phyloP scores from a whole-genome alignment of 305 asterid species.

The Plantago coronopus region DNA sequence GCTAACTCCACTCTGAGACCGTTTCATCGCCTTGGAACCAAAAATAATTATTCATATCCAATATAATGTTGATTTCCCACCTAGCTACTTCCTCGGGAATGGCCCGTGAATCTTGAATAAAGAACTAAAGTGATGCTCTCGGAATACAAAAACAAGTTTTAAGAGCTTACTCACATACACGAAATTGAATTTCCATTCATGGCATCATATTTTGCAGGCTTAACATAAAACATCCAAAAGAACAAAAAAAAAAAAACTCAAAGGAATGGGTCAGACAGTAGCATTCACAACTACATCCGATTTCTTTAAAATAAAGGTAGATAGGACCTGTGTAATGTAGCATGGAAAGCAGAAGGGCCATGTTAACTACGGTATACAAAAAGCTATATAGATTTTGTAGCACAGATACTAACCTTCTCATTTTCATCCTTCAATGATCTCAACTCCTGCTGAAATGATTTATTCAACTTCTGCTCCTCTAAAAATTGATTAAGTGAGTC shows the following conservation, averaged over 20 bases:
- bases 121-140: no score
- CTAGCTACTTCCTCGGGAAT: no score
- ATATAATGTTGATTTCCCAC: not conserved
- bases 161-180: no score
- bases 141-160: no score
- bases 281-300: constrained; percentile 6
- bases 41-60: not conserved
- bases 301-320: constrained; percentile 8
- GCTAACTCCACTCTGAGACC: not conserved
- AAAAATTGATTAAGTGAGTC: constrained; percentile 37
- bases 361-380: constrained; percentile 11
- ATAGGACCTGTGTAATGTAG: not conserved
- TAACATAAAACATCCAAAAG: not conserved
- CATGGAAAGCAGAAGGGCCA: constrained; percentile 2
- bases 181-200: no score
- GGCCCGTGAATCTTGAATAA: no score
- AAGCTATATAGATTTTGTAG: not conserved
- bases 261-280: not conserved
- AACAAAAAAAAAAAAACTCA: no score
- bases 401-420: constrained; percentile 54
- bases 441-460: constrained; percentile 66
- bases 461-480: constrained; percentile 86
- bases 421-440: constrained; percentile 59
- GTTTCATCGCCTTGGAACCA: constrained; percentile 5
- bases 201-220: not conserved